phyloP scores from a whole-genome alignment of 768 basidiomycete species.

The Amanita rubescens region DNA sequence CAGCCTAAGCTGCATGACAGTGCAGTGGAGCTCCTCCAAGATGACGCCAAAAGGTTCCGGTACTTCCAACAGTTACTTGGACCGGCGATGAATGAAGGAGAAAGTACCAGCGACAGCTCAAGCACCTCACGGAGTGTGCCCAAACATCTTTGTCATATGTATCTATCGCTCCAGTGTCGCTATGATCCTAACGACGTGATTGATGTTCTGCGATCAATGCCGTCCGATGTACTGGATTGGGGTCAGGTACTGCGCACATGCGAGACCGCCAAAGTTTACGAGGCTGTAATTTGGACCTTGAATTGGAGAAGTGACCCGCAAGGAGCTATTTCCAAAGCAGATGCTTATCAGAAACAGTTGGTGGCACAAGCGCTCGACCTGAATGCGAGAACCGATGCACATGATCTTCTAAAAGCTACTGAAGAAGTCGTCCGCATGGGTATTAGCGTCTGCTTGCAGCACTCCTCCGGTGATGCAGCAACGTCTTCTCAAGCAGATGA shows the following conservation, averaged over 20 bases:
- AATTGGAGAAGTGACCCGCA: slow-evolving; percentile 56
- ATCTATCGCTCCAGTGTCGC: slow-evolving; percentile 68
- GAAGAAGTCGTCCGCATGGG: slow-evolving; percentile 53
- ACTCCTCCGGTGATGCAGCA: slow-evolving; percentile 39
- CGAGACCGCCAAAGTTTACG: slow-evolving; percentile 56
- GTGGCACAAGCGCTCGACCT: slow-evolving; percentile 35
- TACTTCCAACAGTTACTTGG: slow-evolving; percentile 76
- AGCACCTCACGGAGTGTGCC: slow-evolving; percentile 37
- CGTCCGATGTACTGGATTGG: slow-evolving; percentile 49
- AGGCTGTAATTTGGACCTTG: slow-evolving; percentile 78
- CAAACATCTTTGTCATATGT: slow-evolving; percentile 45
- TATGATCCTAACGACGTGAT: slow-evolving; percentile 62
- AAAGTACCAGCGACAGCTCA: slow-evolving; percentile 18
- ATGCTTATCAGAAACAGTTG: slow-evolving; percentile 46
- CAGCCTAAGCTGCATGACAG: slow-evolving; percentile 57
- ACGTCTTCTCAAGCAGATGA: slow-evolving; percentile 57
- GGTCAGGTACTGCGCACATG: slow-evolving; percentile 50
- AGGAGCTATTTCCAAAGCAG: slow-evolving; percentile 61
- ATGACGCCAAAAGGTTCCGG: slow-evolving; percentile 43
- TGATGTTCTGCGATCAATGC: slow-evolving; percentile 48
- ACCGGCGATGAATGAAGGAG: slow-evolving; percentile 27
- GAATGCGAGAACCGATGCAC: slow-evolving; percentile 25
- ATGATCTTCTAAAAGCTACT: slow-evolving; percentile 39
- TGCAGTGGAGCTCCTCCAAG: slow-evolving; percentile 47
- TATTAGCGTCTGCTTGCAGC: slow-evolving; percentile 62